Base-by-base conservation (phyloP, 768 basidiomycete genomes). In the Boletus rufocinnamomeus region DNA sequence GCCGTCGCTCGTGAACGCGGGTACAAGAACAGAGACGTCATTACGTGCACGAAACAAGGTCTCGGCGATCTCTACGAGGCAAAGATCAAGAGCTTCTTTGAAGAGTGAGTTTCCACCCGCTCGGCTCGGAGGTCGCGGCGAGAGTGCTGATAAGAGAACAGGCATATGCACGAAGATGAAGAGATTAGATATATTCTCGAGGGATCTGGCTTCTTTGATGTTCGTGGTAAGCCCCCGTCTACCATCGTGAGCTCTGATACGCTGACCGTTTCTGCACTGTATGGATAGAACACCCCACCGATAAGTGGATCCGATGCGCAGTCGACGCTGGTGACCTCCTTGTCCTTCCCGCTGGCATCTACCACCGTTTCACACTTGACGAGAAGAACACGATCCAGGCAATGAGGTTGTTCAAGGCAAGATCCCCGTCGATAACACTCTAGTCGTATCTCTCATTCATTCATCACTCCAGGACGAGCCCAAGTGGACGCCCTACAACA, bases 91-190 rank as follows among this genome's bases (percentile, higher is more conserved):
- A 79, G 69, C 0, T 95, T 96, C 74, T 95, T 91, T 65, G 79
- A 88, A 54, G 93, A 95, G 91, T 92, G 65, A 59, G 86, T 71
- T 13, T 35, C 34, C 3, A 10, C 45, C 9, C 46, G 9, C 3
- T 13, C 32, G 2, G 13, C 25, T 14, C 41, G 7, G 14, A 14
- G 19, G 11, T 52, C 16, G 43, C n/a, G n/a, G n/a, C n/a, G n/a
- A n/a, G n/a, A 13, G 8, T 52, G 54, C 47, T 54, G 47, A 63
- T 49, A 27, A 38, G 30, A 41, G 16, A n/a, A 28, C 63, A 92
- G 91, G 66, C 94, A 97, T 66, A 82, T 98, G 79, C 95, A 97
- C 66, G 93, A 97, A 72, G 95, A 97, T 66, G 95, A 98, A 68
- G 95, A 98, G 74, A 96, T 95, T 67, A 81, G 95, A 9, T 98